Evolutionary conservation across 2,329 filamentous ascomycete genomes (phyloP), one percentile per base, ranked within the genome.

Genomic region (Trichoderma semiorbis): DNA sequence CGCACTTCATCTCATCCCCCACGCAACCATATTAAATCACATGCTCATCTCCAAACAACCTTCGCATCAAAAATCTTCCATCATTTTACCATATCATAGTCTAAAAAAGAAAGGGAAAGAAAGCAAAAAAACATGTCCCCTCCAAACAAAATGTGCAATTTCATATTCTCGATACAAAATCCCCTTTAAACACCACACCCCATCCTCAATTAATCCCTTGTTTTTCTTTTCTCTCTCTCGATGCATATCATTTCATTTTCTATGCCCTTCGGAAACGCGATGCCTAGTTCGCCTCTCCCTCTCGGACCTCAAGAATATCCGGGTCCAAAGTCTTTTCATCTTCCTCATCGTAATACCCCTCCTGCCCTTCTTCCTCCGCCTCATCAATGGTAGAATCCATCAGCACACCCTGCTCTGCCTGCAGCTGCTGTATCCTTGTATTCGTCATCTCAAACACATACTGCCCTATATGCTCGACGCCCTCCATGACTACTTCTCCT

Each of bases 391-490:
- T 71, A 12, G 74, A 73, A n/a, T 76, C 75, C 58, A 69, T 53
- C 3, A 74, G 74, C 57, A 71, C 74, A 3, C 78, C 78, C 65
- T 78, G 78, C 60, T 80, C 85, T 11, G 77, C 81, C 65, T 84
- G 81, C 60, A 89, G 74, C 77, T 89, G 85, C 77, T 84, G 81
- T 43, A 88, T 75, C 77, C 82, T 86, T 1, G 87, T 88, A 61
- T 92, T 89, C 4, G 94, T 97, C 94, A 99, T 99, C 81, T 99
- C 93, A 79, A 90, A 97, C 26, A 99, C 95, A 80, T 98, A 99
- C 82, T 97, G 92, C 0, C 96, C 96, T 43, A 99, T 82, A 83
- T 99, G 96, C 84, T 99, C 95, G 1, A 98, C 91, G 39, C 92
- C 89, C 77, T 95, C 93, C 93, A 99, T 98, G 24, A 89, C 85